Conservation (phyloP, 331 rosid species). For the Telfairia occidentalis region DNA sequence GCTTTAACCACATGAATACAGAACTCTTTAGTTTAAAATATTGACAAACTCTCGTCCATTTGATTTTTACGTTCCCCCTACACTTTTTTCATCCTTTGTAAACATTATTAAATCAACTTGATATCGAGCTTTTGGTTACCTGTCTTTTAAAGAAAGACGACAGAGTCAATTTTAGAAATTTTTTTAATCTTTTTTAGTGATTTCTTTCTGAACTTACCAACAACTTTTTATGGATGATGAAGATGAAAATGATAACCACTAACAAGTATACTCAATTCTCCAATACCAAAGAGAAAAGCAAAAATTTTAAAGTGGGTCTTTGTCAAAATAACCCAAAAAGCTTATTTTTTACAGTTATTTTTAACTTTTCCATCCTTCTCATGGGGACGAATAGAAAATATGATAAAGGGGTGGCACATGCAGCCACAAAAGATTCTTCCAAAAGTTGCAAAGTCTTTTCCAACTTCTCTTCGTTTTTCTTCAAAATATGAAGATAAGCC, state of each 20-base stretch:
- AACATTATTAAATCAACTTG: neutral
- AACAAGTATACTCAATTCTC: neutral
- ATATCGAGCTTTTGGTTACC: neutral
- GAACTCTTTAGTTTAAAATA: neutral
- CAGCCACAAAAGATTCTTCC: neutral
- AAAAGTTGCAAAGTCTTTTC: conserved; percentile 4
- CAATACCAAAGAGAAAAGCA: neutral
- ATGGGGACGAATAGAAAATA: neutral
- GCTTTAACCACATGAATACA: neutral
- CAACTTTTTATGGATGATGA: neutral
- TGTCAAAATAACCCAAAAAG: neutral
- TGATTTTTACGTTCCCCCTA: neutral
- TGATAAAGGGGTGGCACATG: conserved; percentile 2
- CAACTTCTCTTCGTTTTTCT: conserved; percentile 2
- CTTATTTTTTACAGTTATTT: neutral
- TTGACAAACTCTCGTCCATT: neutral
- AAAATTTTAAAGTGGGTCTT: neutral
- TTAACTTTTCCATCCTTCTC: neutral
- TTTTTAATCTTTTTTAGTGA: neutral
- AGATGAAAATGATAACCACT: neutral
- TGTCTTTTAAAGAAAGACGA: neutral
- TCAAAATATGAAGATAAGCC: neutral
- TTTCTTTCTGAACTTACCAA: neutral
- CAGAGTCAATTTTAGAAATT: neutral
- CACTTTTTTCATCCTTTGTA: neutral